Evolutionary conservation across 371 early-diverging fungal genomes (phyloP).

Genomic region (Globomyces sp.): DNA sequence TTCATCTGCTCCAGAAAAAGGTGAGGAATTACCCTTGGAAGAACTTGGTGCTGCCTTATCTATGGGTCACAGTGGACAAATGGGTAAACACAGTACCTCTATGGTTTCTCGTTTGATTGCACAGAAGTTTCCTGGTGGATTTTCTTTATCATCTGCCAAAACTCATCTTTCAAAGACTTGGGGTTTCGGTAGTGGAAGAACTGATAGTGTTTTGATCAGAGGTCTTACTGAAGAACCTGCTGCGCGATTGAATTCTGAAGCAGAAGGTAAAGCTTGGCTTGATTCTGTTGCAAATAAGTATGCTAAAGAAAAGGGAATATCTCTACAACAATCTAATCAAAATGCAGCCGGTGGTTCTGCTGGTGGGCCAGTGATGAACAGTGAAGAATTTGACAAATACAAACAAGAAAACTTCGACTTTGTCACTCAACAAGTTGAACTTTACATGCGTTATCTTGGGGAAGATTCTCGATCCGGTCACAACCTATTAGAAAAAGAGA

Average conservation of each 20-base stretch:
- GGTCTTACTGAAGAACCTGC: conserved; percentile 86
- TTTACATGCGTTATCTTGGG: conserved; percentile 71
- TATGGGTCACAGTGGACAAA: conserved; percentile 60
- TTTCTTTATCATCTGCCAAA: conserved; percentile 78
- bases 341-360: conserved; percentile 48
- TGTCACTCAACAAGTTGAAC: conserved; percentile 83
- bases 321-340: conserved; percentile 40
- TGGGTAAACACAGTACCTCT: conserved; percentile 81
- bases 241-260: conserved; percentile 73
- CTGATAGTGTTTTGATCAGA: conserved; percentile 78
- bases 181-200: conserved; percentile 86
- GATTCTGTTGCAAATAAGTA: conserved; percentile 76
- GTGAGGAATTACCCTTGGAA: conserved; percentile 85
- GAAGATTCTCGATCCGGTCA: background rate
- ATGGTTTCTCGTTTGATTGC: conserved; percentile 81
- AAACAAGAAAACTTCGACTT: conserved; percentile 78
- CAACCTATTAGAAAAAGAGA: conserved; percentile 12
- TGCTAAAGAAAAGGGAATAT: conserved; percentile 75
- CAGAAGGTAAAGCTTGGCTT: conserved; percentile 87
- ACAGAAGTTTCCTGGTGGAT: conserved; percentile 94
- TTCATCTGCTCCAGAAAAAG: conserved; percentile 82
- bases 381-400: conserved; percentile 81
- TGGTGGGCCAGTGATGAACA: conserved; percentile 71
- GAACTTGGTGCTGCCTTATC: conserved; percentile 77
- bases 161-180: conserved; percentile 64